These are phyloP conservation scores for Leccinum incarnatum DNA, from an alignment of 768 basidiomycete species.

Conservation along the genomic window DNA sequence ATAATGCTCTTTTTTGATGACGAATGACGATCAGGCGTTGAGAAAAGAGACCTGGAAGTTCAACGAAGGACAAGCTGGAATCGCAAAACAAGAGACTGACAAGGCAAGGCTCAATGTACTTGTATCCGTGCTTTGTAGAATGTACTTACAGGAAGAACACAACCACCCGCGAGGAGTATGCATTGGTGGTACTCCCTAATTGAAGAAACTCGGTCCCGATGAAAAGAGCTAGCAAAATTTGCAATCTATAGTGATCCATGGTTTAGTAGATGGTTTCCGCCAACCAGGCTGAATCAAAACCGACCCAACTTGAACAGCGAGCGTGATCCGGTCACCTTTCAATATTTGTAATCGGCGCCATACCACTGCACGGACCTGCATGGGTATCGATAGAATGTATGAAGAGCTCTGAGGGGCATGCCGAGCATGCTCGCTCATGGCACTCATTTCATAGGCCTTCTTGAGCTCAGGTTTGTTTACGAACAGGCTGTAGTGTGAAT, in stretches of 20 bases:
- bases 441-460: constrained; percentile 46
- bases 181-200: constrained; percentile 32
- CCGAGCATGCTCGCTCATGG: constrained; percentile 48
- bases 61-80: constrained; percentile 52
- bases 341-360: constrained; percentile 45
- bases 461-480: constrained; percentile 46
- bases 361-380: constrained; percentile 46
- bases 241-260: constrained; percentile 34
- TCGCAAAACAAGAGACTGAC: constrained; percentile 48
- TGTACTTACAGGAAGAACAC: constrained; percentile 66
- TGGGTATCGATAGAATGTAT: constrained; percentile 44
- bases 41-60: constrained; percentile 44
- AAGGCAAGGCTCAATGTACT: constrained; percentile 13
- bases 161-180: constrained; percentile 56
- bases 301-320: constrained; percentile 28
- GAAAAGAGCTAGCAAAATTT: constrained; percentile 20
- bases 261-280: neutral
- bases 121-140: neutral
- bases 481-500: constrained; percentile 41
- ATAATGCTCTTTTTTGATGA: constrained; percentile 45
- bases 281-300: neutral
- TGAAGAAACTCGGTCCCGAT: constrained; percentile 42
- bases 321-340: constrained; percentile 37
- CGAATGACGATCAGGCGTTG: constrained; percentile 44
- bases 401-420: constrained; percentile 40